Evolutionary conservation across 106 monocot species (phyloP).

Genomic region (Dactylorhiza incarnata): DNA sequence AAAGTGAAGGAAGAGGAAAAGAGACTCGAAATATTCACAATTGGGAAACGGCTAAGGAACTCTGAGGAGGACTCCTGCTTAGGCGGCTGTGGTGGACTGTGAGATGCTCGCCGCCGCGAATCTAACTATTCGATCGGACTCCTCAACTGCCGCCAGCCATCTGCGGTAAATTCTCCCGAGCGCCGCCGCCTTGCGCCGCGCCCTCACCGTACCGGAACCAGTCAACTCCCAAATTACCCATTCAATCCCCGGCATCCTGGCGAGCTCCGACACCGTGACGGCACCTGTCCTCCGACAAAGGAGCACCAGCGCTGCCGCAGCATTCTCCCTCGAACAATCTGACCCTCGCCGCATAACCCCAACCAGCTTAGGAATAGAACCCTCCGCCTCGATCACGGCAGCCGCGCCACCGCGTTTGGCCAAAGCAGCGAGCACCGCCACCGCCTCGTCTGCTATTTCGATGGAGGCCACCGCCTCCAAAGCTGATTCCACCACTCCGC

Average conservation of each 20-base stretch:
- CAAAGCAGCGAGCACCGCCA: conserved; percentile 53
- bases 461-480: conserved; percentile 18
- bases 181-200: conserved; percentile 65
- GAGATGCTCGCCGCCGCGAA: not conserved
- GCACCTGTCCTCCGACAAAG: conserved; percentile 30
- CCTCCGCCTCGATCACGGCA: conserved; percentile 25
- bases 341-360: conserved; percentile 42
- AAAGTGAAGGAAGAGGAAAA: not conserved
- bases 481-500: conserved; percentile 33
- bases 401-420: conserved; percentile 63
- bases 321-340: conserved; percentile 54
- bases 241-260: conserved; percentile 54
- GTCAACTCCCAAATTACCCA: conserved; percentile 78
- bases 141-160: conserved; percentile 29
- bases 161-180: conserved; percentile 59
- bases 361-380: conserved; percentile 31
- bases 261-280: conserved; percentile 25
- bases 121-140: conserved; percentile 18
- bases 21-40: conserved; percentile 4
- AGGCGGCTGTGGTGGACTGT: not conserved
- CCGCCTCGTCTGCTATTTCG: conserved; percentile 45
- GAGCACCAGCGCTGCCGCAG: conserved; percentile 38
- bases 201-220: conserved; percentile 59
- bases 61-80: not conserved
- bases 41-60: not conserved